Evolutionary conservation across 257 asterid species (phyloP).

Genomic region (Petunia secreta): DNA sequence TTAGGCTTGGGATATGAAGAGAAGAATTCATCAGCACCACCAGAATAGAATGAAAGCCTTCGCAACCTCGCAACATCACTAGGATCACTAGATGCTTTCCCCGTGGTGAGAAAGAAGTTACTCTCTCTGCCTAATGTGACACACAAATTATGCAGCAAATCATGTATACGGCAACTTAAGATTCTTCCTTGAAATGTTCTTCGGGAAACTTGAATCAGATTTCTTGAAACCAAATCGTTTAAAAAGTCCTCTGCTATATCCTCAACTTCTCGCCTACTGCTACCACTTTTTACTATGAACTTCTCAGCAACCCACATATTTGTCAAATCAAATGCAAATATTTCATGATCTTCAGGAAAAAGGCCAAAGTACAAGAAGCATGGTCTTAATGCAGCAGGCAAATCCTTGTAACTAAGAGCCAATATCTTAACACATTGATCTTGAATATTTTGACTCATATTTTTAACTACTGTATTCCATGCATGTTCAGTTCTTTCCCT

Average conservation of each 20-base stretch:
- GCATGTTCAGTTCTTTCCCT: conserved; percentile 18
- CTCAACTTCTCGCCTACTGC: neutral
- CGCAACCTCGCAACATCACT: neutral
- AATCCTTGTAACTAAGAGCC: conserved; percentile 28
- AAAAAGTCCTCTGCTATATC: conserved; percentile 27
- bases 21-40: neutral
- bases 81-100: neutral
- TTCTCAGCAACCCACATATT: conserved; percentile 34
- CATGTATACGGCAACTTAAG: conserved; percentile 20
- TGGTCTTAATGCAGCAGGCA: conserved; percentile 15
- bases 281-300: conserved; percentile 5
- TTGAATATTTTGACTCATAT: conserved; percentile 7
- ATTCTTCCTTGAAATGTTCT: conserved; percentile 27
- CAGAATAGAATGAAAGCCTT: neutral
- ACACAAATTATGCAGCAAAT: conserved; percentile 28
- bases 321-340: conserved; percentile 12
- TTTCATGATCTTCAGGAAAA: conserved; percentile 28
- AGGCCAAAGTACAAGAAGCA: conserved; percentile 29
- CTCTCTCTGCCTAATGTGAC: conserved; percentile 5
- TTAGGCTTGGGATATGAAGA: neutral
- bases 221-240: conserved; percentile 26
- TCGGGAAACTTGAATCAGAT: conserved; percentile 29
- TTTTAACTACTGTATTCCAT: conserved; percentile 20
- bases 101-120: conserved; percentile 18
- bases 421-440: conserved; percentile 12